phyloP scores from a whole-genome alignment of 768 basidiomycete species.

The Lactarius quietus region DNA sequence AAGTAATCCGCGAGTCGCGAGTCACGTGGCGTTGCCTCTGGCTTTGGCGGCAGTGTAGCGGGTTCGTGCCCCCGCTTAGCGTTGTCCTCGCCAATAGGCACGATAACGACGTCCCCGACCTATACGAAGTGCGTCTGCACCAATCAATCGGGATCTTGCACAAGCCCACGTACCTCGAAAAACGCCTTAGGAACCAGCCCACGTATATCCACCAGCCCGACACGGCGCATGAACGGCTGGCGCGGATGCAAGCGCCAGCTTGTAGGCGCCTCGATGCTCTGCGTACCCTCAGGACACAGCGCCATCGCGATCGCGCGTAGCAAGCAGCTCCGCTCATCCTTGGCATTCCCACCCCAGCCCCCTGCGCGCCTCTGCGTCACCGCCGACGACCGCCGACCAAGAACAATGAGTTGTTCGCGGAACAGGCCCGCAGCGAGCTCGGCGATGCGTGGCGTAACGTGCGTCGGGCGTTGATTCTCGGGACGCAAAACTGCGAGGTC shows the following conservation, averaged over 20 bases:
- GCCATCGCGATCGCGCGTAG: slow-evolving; percentile 15
- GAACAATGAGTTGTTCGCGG: slow-evolving; percentile 49
- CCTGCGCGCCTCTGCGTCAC: background rate
- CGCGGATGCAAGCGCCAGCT: slow-evolving; percentile 20
- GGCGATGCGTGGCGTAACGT: slow-evolving; percentile 60
- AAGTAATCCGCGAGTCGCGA: slow-evolving; percentile 55
- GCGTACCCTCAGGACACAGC: slow-evolving; percentile 14
- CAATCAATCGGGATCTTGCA: slow-evolving; percentile 4
- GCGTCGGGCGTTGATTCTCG: slow-evolving; percentile 52
- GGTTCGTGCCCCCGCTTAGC: slow-evolving; percentile 32
- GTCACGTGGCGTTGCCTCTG: slow-evolving; percentile 35
- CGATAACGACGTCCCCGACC: slow-evolving; percentile 62
- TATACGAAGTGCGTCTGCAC: slow-evolving; percentile 30
- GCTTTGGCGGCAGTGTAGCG: slow-evolving; percentile 36
- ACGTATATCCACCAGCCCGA: slow-evolving; percentile 8
- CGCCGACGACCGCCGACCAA: slow-evolving; percentile 43
- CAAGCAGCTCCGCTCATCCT: slow-evolving; percentile 1
- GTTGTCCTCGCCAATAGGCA: slow-evolving; percentile 40
- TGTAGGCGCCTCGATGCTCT: slow-evolving; percentile 11
- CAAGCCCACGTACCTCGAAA: slow-evolving; percentile 24
- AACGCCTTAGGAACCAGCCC: slow-evolving; percentile 5
- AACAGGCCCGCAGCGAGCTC: slow-evolving; percentile 50
- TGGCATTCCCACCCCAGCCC: background rate
- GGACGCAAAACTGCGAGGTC: slow-evolving; percentile 56
- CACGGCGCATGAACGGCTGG: slow-evolving; percentile 16